Conservation (phyloP, 805 yeast species). For the Lipomyces spencermartinsiae region DNA sequence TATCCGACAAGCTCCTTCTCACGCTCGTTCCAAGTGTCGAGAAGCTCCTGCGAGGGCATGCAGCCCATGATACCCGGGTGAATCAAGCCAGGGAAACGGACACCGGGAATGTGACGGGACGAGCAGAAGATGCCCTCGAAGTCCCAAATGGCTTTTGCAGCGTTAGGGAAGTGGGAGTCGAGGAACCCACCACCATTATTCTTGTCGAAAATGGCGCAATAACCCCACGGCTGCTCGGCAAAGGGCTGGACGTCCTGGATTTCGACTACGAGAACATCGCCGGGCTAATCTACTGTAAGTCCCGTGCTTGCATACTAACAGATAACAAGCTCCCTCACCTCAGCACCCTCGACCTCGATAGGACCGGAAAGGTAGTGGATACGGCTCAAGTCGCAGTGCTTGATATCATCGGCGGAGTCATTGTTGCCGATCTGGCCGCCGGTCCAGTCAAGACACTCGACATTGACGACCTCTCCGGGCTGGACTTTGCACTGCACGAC, state of each 20-base stretch:
- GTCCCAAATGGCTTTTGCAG: slow-evolving; percentile 60
- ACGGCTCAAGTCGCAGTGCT: slow-evolving; percentile 52
- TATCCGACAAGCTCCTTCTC: slow-evolving; percentile 49
- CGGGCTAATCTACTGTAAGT: slow-evolving; percentile 42
- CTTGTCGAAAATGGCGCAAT: slow-evolving; percentile 57
- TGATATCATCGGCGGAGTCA: slow-evolving; percentile 58
- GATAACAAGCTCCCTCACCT: slow-evolving; percentile 29
- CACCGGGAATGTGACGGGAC: slow-evolving; percentile 59
- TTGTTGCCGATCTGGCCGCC: slow-evolving; percentile 58
- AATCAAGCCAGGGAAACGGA: slow-evolving; percentile 56
- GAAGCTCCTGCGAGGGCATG: slow-evolving; percentile 55
- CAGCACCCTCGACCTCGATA: slow-evolving; percentile 52
- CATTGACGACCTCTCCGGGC: slow-evolving; percentile 54
- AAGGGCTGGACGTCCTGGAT: slow-evolving; percentile 60
- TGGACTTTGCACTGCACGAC: slow-evolving; percentile 43
- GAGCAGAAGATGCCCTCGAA: slow-evolving; percentile 59
- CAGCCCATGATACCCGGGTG: slow-evolving; percentile 60
- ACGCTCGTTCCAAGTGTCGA: slow-evolving; percentile 55
- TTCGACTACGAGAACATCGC: slow-evolving; percentile 57
- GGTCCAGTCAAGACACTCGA: slow-evolving; percentile 62
- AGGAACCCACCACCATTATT: slow-evolving; percentile 60
- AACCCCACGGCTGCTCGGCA: slow-evolving; percentile 61
- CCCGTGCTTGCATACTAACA: background rate
- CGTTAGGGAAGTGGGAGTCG: slow-evolving; percentile 57
- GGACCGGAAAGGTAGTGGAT: slow-evolving; percentile 61